phyloP scores from a whole-genome alignment of 2,329 filamentous ascomycete species.

The Monascus ruber region DNA sequence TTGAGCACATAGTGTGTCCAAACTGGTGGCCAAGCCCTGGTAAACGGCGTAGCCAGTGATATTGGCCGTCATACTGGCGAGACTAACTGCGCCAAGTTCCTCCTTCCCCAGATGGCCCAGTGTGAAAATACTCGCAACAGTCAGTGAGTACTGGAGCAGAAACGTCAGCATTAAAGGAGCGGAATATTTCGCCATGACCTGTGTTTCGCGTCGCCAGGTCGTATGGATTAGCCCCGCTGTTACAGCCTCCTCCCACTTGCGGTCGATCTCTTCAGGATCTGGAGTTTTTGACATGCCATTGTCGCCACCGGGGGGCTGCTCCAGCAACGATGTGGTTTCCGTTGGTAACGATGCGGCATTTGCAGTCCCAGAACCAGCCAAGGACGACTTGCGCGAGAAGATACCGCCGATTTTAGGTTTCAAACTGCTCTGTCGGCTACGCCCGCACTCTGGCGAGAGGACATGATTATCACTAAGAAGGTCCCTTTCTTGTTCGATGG shows the following conservation, averaged over 20 bases:
- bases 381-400: slow-evolving; percentile 5
- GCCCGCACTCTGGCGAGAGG: slow-evolving; percentile 41
- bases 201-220: slow-evolving; percentile 81
- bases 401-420: slow-evolving; percentile 16
- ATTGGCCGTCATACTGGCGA: slow-evolving; percentile 67
- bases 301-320: slow-evolving; percentile 34
- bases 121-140: slow-evolving; percentile 69
- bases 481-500: slow-evolving; percentile 46
- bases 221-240: slow-evolving; percentile 70
- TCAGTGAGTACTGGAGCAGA: slow-evolving; percentile 70
- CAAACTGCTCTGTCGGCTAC: slow-evolving; percentile 7
- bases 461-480: slow-evolving; percentile 50
- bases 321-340: slow-evolving; percentile 41
- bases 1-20: slow-evolving; percentile 88
- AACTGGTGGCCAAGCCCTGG: slow-evolving; percentile 74
- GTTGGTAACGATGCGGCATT: slow-evolving; percentile 10
- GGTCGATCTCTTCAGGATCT: slow-evolving; percentile 49
- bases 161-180: slow-evolving; percentile 63
- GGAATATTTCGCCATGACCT: slow-evolving; percentile 64
- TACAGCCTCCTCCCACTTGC: slow-evolving; percentile 79
- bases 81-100: slow-evolving; percentile 54
- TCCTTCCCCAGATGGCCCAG: slow-evolving; percentile 64
- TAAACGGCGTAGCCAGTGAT: slow-evolving; percentile 69
- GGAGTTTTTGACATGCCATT: slow-evolving; percentile 10
- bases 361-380: slow-evolving; percentile 13